Evolutionary conservation across 2,329 filamentous ascomycete species (phyloP), one percentile per base, ranked within the genome.

Genomic region (Bipolaris sorokiniana): DNA sequence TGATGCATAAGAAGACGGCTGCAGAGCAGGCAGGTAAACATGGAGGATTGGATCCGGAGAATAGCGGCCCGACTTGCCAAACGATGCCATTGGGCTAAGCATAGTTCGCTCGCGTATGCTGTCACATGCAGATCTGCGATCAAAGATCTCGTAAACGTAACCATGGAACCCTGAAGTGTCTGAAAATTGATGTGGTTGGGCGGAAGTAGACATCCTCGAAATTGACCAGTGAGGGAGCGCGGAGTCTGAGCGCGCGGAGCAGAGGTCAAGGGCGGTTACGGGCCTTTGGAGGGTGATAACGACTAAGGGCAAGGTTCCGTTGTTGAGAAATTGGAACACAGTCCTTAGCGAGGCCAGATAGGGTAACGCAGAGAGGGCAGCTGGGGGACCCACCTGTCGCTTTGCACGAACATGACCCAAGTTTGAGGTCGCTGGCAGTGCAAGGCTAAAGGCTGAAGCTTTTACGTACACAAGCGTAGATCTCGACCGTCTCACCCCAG

Each of bases 121-220:
- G 54, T 66, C 64, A 69, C 64, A 69, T 62, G 67, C 61, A 56
- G 62, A 64, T 63, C 62, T 54, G 44, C 38, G 54, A 42, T 38
- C 50, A 60, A 54, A 33, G 57, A 63, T 69, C 64, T 68, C 62
- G 66, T 66, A 69, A 69, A 61, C 61, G 40, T 55, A 65, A 63
- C 54, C 48, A 53, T 48, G 56, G 52, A 60, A 38, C 52, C 40
- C 49, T 57, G 62, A 54, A 57, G 22, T 48, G n/a, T 54, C 31
- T n/a, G n/a, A 37, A 34, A 38, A 38, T 48, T 36, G 48, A 56
- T 13, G 47, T 42, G 54, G 48, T 53, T 22, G 42, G n/a, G 36
- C 48, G 42, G 54, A 28, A 23, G 44, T 15, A 36, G 26, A 6
- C 15, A 18, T 10, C 33, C 23, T 26, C 47, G 10, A 11, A 23